phyloP scores from a whole-genome alignment of 2,329 filamentous ascomycete genomes.

The Fusarium chuoi region DNA sequence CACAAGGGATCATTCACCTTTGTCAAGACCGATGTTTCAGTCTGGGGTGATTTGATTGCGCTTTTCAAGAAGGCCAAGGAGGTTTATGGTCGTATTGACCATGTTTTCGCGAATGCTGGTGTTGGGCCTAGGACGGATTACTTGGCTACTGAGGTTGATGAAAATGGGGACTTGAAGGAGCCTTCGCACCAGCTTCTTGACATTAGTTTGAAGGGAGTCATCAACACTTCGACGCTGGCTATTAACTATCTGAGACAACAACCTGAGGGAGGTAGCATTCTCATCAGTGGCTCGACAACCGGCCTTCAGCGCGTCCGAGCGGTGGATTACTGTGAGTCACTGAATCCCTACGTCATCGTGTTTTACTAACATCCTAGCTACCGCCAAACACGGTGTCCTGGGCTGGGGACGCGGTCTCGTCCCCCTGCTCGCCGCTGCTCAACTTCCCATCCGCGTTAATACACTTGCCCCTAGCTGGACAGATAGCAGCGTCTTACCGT shows the following conservation, averaged over 20 bases:
- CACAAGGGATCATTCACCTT: slow-evolving; percentile 47
- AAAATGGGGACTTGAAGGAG: slow-evolving; percentile 59
- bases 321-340: slow-evolving; percentile 59
- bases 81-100: slow-evolving; percentile 79
- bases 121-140: slow-evolving; percentile 59
- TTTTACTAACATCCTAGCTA: slow-evolving; percentile 47
- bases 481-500: slow-evolving; percentile 58
- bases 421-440: slow-evolving; percentile 48
- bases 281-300: slow-evolving; percentile 63
- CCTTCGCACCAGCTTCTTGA: slow-evolving; percentile 57
- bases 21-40: slow-evolving; percentile 57
- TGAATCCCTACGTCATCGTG: rapidly evolving
- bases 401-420: slow-evolving; percentile 62
- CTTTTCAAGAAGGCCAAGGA: slow-evolving; percentile 63
- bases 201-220: slow-evolving; percentile 60
- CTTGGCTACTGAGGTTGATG: slow-evolving; percentile 58
- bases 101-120: slow-evolving; percentile 77
- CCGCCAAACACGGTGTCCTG: slow-evolving; percentile 65
- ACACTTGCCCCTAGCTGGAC: slow-evolving; percentile 67
- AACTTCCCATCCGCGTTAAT: slow-evolving; percentile 64
- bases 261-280: slow-evolving; percentile 60
- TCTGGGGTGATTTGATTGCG: slow-evolving; percentile 60
- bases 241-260: slow-evolving; percentile 62
- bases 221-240: slow-evolving; percentile 61
- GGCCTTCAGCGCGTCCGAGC: slow-evolving; percentile 61